These are phyloP conservation scores for Furcasterigmium sp. DNA, from an alignment of 2,329 filamentous ascomycete genomes.

Conservation along the genomic window DNA sequence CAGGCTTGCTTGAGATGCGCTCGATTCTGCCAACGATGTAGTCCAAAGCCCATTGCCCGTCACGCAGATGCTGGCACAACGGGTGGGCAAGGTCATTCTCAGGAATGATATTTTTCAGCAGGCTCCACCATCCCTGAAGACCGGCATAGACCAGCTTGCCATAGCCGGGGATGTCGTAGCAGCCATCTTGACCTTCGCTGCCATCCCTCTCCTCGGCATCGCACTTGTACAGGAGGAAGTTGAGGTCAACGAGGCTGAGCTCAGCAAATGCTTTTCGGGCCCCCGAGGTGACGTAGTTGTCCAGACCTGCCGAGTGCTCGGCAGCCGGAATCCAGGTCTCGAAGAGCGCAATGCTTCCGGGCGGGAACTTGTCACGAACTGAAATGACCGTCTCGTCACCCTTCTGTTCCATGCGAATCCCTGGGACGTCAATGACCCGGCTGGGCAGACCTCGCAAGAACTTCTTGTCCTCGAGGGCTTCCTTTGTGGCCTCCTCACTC, in stretches of 20 bases:
- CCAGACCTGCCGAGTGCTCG: constrained; percentile 77
- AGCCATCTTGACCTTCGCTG: constrained; percentile 76
- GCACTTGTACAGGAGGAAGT: constrained; percentile 86
- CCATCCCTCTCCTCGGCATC: constrained; percentile 81
- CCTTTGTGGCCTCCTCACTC: constrained; percentile 61
- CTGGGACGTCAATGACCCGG: constrained; percentile 67
- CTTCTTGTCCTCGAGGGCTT: constrained; percentile 62
- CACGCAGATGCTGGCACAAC: constrained; percentile 84
- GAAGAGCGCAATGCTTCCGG: constrained; percentile 90
- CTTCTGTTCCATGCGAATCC: constrained; percentile 66
- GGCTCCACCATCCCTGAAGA: constrained; percentile 97
- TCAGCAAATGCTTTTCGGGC: constrained; percentile 72
- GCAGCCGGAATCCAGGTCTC: constrained; percentile 92
- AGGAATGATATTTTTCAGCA: constrained; percentile 75
- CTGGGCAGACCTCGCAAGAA: constrained; percentile 80
- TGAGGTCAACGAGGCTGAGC: constrained; percentile 75
- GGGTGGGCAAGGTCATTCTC: constrained; percentile 92
- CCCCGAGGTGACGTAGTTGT: constrained; percentile 80
- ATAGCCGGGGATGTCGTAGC: constrained; percentile 78
- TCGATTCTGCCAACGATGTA: constrained; percentile 78
- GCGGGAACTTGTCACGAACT: constrained; percentile 78
- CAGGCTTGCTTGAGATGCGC: constrained; percentile 58
- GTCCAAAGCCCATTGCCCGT: constrained; percentile 89
- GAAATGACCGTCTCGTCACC: constrained; percentile 73
- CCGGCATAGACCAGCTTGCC: constrained; percentile 90